Evolutionary conservation across 139 green algal species (phyloP), one percentile per base, ranked within the genome.

Genomic region (Chlorella vulgaris): DNA sequence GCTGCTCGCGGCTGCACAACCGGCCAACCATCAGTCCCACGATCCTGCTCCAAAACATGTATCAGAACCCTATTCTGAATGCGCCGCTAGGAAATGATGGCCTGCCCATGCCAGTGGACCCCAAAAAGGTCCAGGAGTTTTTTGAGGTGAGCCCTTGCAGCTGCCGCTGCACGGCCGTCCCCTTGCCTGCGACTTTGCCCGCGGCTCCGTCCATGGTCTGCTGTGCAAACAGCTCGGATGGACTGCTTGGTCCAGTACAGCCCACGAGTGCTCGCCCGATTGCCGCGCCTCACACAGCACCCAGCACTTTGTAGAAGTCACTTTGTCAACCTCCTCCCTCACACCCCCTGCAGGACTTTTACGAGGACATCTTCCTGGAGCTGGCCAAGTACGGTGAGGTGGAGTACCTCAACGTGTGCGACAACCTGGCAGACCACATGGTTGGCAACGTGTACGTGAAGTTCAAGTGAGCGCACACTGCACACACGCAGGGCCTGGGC

Each of bases 361-460:
- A 98, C 79, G 97, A 99, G 83, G 97, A 99, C 85, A 87, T 99
- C 7, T 99, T 99, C 82, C 92, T 98, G 85, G 97, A 99, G 90
- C 87, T 99, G 65, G 91, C 90, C 22, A 87, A 94, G 84, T 95
- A 91, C 69, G 97, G 97, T 2, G 92, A 99, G 83, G 85, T 99
- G 29, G 96, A 99, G 81, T 94, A 95, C 84, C 76, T 99, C 35
- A 97, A 98, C 78, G 93, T 99, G 5, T 99, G 97, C 83, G 97
- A 99, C 86, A 99, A 99, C 89, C 80, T 98, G 68, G 93, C 94
- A 0, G 97, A 99, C 83, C 97, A 99, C 86, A 96, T 99, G 92
- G 93, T 98, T 7, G 95, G 95, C 76, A 96, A 95, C 84, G 94
- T 98, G 62, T 99, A 99, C 76, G 89, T 95, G 38, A 98, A 98